Base-by-base conservation (phyloP, 2,329 filamentous ascomycete genomes). In the Xylariaceae sp. region DNA sequence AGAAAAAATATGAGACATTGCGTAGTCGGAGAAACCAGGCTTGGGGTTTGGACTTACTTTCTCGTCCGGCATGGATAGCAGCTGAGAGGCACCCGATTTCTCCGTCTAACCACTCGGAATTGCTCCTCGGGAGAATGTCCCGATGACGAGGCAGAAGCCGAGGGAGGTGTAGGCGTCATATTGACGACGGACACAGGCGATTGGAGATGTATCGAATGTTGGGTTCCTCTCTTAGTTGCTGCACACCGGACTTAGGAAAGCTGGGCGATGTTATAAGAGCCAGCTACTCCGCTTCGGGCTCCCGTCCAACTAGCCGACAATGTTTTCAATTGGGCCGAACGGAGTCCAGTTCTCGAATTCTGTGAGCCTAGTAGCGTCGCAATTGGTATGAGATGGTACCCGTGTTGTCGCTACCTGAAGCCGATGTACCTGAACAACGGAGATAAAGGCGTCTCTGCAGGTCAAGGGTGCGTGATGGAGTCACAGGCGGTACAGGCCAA, bases 61-160 rank as follows among this genome's bases (percentile, higher is more conserved):
- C 91, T 83, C 59, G 91, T 87, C 63, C 92, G 80, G 67, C 92
- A 97, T 23, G 91, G 88, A 55, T 85, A 88, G 66, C 92, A 97
- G 60, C 90, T 96, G 40, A 97, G 75, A 37, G 92, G 92, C 14
- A 96, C 85, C 48, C 92, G 79, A 62, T 97, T 96, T 64, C 92
- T 82, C 72, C 94, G 95, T 55, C 92, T 84, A 48, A 96, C 87
- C 40, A 96, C 85, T 57, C 88, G 82, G 61, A 88, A 95, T 55
- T 92, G 86, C 42, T 87, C 82, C 65, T 95, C 88, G 25, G 91
- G 89, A 36, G 90, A 95, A 52, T 86, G 85, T 20, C 73, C 77
- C 53, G 85, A 81, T 48, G 83, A 83, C 54, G 89, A 93, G 7
- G 88, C 86, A 27, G 82, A 84, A 43, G 85, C 88, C 22, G 86